Evolutionary conservation across 208 protist species (phyloP).

Genomic region (Wallacemonas rigidus): DNA sequence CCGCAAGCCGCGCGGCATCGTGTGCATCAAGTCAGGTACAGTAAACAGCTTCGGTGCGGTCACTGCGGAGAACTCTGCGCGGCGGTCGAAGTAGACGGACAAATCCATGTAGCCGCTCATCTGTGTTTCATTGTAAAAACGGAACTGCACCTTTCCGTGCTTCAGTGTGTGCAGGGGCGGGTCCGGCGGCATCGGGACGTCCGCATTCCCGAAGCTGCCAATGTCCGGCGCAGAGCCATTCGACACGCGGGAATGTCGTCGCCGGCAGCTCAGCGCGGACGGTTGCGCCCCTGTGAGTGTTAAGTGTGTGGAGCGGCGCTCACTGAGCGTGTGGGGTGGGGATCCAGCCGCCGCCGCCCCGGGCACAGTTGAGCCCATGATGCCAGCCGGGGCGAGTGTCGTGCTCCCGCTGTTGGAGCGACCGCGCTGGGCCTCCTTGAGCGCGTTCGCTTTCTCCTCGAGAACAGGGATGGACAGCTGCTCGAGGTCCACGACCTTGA

Average conservation of each 20-base stretch:
- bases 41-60: slow-evolving; percentile 56
- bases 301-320: slow-evolving; percentile 8
- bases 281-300: background rate
- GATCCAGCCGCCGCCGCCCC: background rate
- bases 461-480: slow-evolving; percentile 15
- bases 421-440: slow-evolving; percentile 17
- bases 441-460: slow-evolving; percentile 13
- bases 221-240: slow-evolving; percentile 8
- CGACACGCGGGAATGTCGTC: slow-evolving; percentile 5
- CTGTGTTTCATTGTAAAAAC: slow-evolving; percentile 69
- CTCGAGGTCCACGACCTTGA: slow-evolving; percentile 38
- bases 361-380: no score
- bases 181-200: slow-evolving; percentile 29
- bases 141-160: slow-evolving; percentile 79
- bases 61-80: slow-evolving; percentile 63
- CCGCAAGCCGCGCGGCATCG: slow-evolving; percentile 64
- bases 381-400: background rate
- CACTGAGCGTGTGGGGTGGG: slow-evolving; percentile 7
- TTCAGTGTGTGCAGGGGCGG: slow-evolving; percentile 43
- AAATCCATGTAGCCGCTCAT: slow-evolving; percentile 76
- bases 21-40: slow-evolving; percentile 67
- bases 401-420: slow-evolving; percentile 10
- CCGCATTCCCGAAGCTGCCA: slow-evolving; percentile 28
- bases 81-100: slow-evolving; percentile 65
- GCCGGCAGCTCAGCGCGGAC: background rate